phyloP scores from a whole-genome alignment of 169 alveolate genomes.

The Eimeria nieschulzi region DNA sequence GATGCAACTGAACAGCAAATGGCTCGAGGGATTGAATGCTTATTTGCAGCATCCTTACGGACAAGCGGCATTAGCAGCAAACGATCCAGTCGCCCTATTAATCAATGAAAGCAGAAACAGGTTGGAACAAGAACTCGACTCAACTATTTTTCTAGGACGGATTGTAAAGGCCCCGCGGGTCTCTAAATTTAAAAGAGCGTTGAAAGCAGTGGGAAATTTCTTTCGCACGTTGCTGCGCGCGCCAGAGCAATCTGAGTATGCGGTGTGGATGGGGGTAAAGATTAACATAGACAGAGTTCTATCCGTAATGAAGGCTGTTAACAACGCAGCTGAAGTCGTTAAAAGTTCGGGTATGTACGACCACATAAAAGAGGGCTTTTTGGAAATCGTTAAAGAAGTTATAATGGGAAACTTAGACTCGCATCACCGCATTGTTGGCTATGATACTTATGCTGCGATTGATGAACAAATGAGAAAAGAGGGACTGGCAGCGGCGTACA shows the following conservation, averaged over 20 bases:
- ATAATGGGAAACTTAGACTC: not conserved
- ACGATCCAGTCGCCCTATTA: constrained; percentile 47
- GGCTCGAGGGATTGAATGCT: constrained; percentile 31
- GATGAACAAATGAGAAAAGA: not conserved
- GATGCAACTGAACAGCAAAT: constrained; percentile 19
- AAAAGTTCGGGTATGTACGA: constrained; percentile 25
- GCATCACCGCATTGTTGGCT: constrained; percentile 23
- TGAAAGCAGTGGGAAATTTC: constrained; percentile 12
- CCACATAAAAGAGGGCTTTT: constrained; percentile 27
- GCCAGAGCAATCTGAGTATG: constrained; percentile 34
- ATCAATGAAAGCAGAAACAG: constrained; percentile 15
- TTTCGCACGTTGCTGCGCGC: constrained; percentile 36
- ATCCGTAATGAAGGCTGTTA: not conserved
- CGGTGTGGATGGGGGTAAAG: constrained; percentile 61
- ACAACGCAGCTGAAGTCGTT: constrained; percentile 33
- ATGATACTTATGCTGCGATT: constrained; percentile 12
- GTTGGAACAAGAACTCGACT: constrained; percentile 13
- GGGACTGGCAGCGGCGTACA: constrained; percentile 8
- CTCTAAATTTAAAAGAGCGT: not conserved
- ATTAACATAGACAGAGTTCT: constrained; percentile 1
- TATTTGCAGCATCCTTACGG: constrained; percentile 60
- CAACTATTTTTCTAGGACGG: constrained; percentile 50
- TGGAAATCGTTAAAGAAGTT: constrained; percentile 49
- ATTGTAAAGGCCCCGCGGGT: constrained; percentile 4
- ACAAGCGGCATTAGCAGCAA: constrained; percentile 30